Conservation (phyloP, 2,329 filamentous ascomycete species). For the Trichophyton verrucosum region DNA sequence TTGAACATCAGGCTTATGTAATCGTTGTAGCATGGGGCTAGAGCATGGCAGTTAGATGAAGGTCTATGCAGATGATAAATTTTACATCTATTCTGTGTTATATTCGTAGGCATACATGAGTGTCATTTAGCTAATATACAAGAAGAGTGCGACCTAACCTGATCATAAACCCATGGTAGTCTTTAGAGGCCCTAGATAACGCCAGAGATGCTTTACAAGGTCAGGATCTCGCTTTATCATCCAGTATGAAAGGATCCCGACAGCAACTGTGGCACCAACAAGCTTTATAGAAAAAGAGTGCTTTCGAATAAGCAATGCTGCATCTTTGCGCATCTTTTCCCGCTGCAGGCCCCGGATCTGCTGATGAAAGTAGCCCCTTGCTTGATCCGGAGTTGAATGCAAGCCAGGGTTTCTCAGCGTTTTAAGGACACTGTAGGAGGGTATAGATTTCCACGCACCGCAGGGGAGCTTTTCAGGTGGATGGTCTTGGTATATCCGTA, state of each 20-base stretch:
- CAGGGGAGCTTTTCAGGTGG: slow-evolving; percentile 59
- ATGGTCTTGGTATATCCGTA: slow-evolving; percentile 48
- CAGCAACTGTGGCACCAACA: slow-evolving; percentile 51
- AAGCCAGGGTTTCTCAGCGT: slow-evolving; percentile 51
- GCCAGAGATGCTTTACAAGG: background rate
- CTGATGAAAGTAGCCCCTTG: slow-evolving; percentile 52
- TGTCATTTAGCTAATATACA: background rate
- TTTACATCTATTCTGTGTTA: background rate
- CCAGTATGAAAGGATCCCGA: slow-evolving; percentile 58
- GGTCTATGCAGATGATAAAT: background rate
- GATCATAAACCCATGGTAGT: background rate
- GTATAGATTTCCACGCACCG: slow-evolving; percentile 58
- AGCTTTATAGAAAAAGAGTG: slow-evolving; percentile 54
- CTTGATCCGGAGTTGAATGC: slow-evolving; percentile 52
- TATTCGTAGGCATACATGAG: background rate
- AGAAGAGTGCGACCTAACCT: too few species aligned
- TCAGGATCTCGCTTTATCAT: slow-evolving; percentile 40
- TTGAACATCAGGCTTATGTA: background rate
- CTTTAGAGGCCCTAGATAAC: background rate
- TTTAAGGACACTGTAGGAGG: slow-evolving; percentile 68
- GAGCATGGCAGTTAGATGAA: background rate
- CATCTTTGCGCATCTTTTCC: slow-evolving; percentile 46
- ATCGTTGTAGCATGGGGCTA: background rate
- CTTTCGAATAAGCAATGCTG: slow-evolving; percentile 43
- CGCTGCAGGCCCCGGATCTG: slow-evolving; percentile 62